Conservation (phyloP, 2,329 filamentous ascomycete genomes). For the Colletotrichum lupini region DNA sequence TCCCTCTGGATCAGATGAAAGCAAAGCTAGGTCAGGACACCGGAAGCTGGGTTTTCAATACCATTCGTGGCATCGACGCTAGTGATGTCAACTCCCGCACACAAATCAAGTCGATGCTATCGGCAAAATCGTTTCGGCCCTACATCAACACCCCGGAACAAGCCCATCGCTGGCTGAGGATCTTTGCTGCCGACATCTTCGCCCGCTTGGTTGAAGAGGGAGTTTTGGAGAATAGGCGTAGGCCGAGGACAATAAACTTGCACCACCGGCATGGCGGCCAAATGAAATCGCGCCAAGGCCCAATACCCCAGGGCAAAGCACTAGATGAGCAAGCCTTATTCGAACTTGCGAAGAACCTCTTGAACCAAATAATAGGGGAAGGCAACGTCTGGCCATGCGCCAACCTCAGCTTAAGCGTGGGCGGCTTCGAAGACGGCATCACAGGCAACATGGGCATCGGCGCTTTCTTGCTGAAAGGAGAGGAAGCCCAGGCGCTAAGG, state of each 20-base stretch:
- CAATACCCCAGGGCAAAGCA: conserved; percentile 80
- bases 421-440: conserved; percentile 91
- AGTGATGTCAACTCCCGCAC: conserved; percentile 92
- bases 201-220: conserved; percentile 91
- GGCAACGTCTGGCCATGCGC: conserved; percentile 88
- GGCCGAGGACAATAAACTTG: conserved; percentile 86
- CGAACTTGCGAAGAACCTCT: conserved; percentile 78
- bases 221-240: conserved; percentile 84
- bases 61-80: conserved; percentile 84
- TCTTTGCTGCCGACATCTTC: conserved; percentile 93
- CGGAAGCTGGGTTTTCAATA: conserved; percentile 85
- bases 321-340: conserved; percentile 80
- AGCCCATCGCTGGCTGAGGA: conserved; percentile 85
- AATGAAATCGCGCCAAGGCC: conserved; percentile 77
- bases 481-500: conserved; percentile 69
- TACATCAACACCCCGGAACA: conserved; percentile 83
- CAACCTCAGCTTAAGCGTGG: conserved; percentile 89
- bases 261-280: conserved; percentile 82
- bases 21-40: conserved; percentile 85
- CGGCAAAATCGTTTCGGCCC: conserved; percentile 93
- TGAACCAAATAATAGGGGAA: conserved; percentile 82
- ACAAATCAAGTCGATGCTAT: conserved; percentile 97
- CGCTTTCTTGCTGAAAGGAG: conserved; percentile 82
- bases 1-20: conserved; percentile 81
- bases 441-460: conserved; percentile 88